Evolutionary conservation across 2,329 filamentous ascomycete genomes (phyloP), one percentile per base, ranked within the genome.

Genomic region (Microdochium trichocladiopsis): DNA sequence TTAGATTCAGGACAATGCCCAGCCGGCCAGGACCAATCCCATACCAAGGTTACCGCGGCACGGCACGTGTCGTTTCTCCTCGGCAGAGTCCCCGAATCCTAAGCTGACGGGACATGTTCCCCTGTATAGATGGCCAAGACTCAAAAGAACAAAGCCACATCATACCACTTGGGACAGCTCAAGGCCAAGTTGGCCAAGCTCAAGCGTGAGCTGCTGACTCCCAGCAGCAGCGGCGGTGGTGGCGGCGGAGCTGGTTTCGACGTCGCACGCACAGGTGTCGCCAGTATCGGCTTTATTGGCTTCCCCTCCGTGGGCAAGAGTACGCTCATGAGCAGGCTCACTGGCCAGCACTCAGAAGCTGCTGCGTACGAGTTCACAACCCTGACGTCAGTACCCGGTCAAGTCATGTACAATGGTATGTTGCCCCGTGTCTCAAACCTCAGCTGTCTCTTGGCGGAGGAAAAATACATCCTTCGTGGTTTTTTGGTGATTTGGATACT

Each of bases 301-400:
- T 99, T 99, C 66, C 94, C 94, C 2, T 99, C 94, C 1, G 94
- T 99, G 57, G 94, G 94, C 56, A 99, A 99, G 76, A 96, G 90
- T 80, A 99, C 94, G 50, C 78, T 99, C 63, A 96, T 99, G 92
- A 96, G 86, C 68, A 84, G 78, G 65, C 74, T 99, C 67, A 99
- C 94, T 45, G 94, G 94, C 50, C 93, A 96, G 72, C 93, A 99
- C 69, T 97, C 93, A 2, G 94, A 99, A 78, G 93, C 85, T 52
- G 94, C 94, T 18, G 94, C 93, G 50, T 99, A 99, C 73, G 94
- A 99, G 69, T 99, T 99, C 76, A 99, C 94, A 59, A 99, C 94
- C 51, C 79, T 99, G 69, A 99, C 94, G 33, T 96, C 93, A 47
- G 94, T 99, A 49, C 94, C 94, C 43, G 94, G 94, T 51, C 94